A percentile compares a stretch with the other conserved stretches of the same genome.
Evolutionary conservation across 495 filamentous ascomycete genomes (phyloP).

Genomic region (Xylaria grammica): DNA sequence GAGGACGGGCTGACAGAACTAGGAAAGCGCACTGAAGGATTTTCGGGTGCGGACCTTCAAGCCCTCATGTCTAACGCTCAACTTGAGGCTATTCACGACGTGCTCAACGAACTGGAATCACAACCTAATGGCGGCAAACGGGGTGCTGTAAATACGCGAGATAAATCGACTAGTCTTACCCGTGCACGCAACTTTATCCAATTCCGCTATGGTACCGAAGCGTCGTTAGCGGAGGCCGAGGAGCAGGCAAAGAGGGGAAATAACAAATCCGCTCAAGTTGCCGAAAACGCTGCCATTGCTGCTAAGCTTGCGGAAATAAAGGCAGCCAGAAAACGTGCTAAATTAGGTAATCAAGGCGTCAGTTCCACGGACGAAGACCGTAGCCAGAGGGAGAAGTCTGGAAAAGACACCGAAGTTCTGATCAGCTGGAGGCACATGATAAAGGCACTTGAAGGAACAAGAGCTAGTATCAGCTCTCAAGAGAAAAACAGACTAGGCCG

Average conservation of each 20-base stretch:
- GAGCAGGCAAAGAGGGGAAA: conserved; percentile 39
- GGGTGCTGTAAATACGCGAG: conserved; percentile 28
- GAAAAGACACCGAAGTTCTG: conserved; percentile 65
- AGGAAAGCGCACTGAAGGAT: conserved; percentile 82
- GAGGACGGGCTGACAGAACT: conserved; percentile 66
- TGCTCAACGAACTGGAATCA: conserved; percentile 70
- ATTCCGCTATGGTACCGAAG: conserved; percentile 77
- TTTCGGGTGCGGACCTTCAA: conserved; percentile 92
- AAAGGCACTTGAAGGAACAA: conserved; percentile 75
- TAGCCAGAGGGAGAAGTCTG: conserved; percentile 40
- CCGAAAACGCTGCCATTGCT: conserved; percentile 73
- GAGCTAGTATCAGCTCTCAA: conserved; percentile 77
- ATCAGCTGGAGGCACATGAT: conserved; percentile 88
- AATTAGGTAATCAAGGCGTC: conserved; percentile 53
- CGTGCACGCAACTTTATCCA: conserved; percentile 68
- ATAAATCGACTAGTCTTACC: conserved; percentile 40
- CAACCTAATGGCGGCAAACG: conserved; percentile 34
- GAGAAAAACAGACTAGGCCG: conserved; percentile 74
- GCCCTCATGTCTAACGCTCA: conserved; percentile 96
- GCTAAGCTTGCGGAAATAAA: conserved; percentile 78
- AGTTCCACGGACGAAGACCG: conserved; percentile 33
- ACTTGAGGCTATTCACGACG: conserved; percentile 93
- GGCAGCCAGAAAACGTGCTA: conserved; percentile 64
- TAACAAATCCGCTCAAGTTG: conserved; percentile 56
- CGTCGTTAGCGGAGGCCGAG: conserved; percentile 48